Conservation (phyloP, 2,329 filamentous ascomycete genomes). For the Apiospora pterosperma region DNA sequence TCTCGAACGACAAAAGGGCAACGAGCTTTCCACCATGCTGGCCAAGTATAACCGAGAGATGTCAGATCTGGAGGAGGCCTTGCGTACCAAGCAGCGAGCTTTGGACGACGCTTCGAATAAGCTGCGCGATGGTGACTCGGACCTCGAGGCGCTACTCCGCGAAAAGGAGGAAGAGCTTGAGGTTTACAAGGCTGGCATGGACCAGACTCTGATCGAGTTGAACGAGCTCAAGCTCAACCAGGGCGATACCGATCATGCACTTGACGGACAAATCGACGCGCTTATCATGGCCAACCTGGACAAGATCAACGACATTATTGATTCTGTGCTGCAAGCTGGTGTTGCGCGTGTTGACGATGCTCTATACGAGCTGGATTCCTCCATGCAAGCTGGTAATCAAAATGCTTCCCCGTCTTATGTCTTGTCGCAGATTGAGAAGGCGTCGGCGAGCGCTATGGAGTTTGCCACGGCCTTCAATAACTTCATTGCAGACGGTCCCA, state of each 20-base stretch:
- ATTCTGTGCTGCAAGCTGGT: conserved; percentile 90
- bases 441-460: conserved; percentile 88
- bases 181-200: conserved; percentile 97
- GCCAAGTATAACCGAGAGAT: conserved; percentile 97
- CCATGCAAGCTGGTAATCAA: conserved; percentile 98
- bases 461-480: conserved; percentile 98
- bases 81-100: conserved; percentile 81
- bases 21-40: conserved; percentile 90
- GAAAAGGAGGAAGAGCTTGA: conserved; percentile 98
- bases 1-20: conserved; percentile 87
- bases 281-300: conserved; percentile 81
- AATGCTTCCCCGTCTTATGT: conserved; percentile 94
- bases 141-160: conserved; percentile 78
- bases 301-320: conserved; percentile 97
- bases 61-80: conserved; percentile 89
- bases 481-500: conserved; percentile 94
- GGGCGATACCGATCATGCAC: conserved; percentile 71
- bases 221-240: conserved; percentile 79
- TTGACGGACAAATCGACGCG: conserved; percentile 89
- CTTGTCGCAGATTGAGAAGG: conserved; percentile 95
- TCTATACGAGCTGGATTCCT: conserved; percentile 93
- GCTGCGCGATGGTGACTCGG: conserved; percentile 75
- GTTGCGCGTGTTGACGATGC: conserved; percentile 94
- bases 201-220: conserved; percentile 88
- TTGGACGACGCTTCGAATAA: conserved; percentile 80